Conservation (phyloP, 2,329 filamentous ascomycete species). For the Claviceps sp. region DNA sequence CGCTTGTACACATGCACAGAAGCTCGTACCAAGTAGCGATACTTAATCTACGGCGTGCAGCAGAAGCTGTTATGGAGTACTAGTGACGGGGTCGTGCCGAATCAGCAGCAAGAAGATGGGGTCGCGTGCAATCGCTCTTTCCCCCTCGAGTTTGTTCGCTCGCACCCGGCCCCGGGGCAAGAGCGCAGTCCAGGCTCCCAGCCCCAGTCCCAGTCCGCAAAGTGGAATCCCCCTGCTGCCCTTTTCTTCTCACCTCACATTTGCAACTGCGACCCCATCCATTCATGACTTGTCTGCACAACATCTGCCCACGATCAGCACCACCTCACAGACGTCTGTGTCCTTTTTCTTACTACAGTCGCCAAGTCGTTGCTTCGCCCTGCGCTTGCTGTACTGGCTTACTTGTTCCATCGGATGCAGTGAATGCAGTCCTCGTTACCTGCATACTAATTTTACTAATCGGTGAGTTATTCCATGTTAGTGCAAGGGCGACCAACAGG, state of each 20-base stretch:
- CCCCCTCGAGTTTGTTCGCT: conserved; percentile 2
- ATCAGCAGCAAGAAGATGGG: not conserved
- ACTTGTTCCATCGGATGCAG: conserved; percentile 2
- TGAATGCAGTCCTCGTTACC: not conserved
- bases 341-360: conserved; percentile 5
- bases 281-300: conserved; percentile 9
- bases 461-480: conserved; percentile 7
- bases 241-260: conserved; percentile 9
- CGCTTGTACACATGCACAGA: conserved; percentile 1
- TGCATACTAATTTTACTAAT: not conserved
- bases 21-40: not conserved
- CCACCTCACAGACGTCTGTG: conserved; percentile 5
- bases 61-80: not conserved
- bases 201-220: conserved; percentile 7
- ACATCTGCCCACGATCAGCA: conserved; percentile 12
- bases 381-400: not conserved
- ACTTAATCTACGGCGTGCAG: not conserved
- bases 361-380: not conserved
- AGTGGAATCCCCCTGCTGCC: conserved; percentile 11
- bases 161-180: conserved; percentile 3
- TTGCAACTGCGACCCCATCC: conserved; percentile 15
- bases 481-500: conserved; percentile 3
- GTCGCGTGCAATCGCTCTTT: conserved; percentile 2
- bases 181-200: conserved; percentile 4
- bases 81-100: not conserved